These are phyloP conservation scores for Beta corolliflora DNA, from an alignment of 179 eudicot genomes.

Conservation along the genomic window DNA sequence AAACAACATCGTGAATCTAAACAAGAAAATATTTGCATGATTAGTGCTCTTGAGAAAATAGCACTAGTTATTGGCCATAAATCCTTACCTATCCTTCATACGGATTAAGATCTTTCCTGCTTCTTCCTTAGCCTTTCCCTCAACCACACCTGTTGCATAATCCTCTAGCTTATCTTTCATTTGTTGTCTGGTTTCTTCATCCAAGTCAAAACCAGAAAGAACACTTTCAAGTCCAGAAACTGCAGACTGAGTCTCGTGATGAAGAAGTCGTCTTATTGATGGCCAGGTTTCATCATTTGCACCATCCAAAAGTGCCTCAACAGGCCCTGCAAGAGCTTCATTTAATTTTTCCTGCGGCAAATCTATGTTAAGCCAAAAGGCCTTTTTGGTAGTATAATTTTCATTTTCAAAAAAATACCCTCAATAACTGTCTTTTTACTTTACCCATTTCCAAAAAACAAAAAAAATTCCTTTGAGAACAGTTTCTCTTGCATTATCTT, in stretches of 20 bases:
- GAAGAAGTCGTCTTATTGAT: slow-evolving; percentile 76
- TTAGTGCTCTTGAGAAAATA: slow-evolving; percentile 17
- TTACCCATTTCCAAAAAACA: too few species aligned
- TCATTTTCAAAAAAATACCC: too few species aligned
- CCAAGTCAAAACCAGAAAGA: slow-evolving; percentile 85
- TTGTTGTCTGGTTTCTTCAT: slow-evolving; percentile 56
- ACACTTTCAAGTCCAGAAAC: slow-evolving; percentile 65
- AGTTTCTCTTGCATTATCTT: too few species aligned
- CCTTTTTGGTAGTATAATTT: too few species aligned
- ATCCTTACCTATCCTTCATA: slow-evolving; percentile 85
- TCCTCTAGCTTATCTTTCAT: slow-evolving; percentile 64
- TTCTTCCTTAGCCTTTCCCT: slow-evolving; percentile 88
- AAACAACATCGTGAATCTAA: slow-evolving; percentile 74
- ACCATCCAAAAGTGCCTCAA: slow-evolving; percentile 91
- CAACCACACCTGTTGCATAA: slow-evolving; percentile 79
- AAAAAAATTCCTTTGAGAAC: too few species aligned
- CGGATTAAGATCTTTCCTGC: slow-evolving; percentile 82
- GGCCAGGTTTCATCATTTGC: slow-evolving; percentile 94
- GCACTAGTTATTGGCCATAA: not conserved
- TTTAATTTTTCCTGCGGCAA: slow-evolving; percentile 61
- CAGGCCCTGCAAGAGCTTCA: slow-evolving; percentile 74
- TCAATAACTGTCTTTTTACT: too few species aligned
- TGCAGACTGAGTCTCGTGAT: slow-evolving; percentile 72
- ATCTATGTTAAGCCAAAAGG: too few species aligned
- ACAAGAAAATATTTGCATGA: not conserved